Percentiles rank a stretch among this genome's conserved stretches.
These are phyloP conservation scores for Malus sieversii DNA, from an alignment of 306 rosid genomes.

Conservation along the genomic window DNA sequence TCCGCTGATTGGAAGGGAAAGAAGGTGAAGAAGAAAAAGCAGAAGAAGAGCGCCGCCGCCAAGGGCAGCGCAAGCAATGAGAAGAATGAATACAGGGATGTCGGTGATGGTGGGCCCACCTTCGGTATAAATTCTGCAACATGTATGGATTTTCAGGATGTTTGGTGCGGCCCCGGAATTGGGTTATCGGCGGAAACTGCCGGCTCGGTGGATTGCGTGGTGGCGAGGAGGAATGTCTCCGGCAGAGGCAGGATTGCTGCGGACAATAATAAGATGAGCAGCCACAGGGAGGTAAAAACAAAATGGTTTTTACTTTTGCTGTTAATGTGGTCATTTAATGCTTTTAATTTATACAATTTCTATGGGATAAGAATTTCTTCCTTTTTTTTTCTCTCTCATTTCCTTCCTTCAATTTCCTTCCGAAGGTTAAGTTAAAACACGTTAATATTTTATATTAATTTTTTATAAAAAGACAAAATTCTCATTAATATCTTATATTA, in stretches of 20 bases:
- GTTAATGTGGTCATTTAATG: background rate
- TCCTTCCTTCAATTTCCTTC: no score
- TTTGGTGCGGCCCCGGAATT: slow-evolving; percentile 96
- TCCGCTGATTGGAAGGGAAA: slow-evolving; percentile 80
- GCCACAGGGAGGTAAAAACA: slow-evolving; percentile 53
- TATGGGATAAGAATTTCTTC: background rate
- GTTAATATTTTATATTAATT: no score
- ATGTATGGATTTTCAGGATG: slow-evolving; percentile 75
- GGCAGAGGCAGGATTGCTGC: slow-evolving; percentile 72
- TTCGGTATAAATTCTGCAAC: slow-evolving; percentile 25
- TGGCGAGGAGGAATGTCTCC: slow-evolving; percentile 55
- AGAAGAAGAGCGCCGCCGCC: slow-evolving; percentile 24
- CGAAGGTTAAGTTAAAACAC: no score
- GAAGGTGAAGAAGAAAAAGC: slow-evolving; percentile 52
- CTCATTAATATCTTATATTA: no score
- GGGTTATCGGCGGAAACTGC: slow-evolving; percentile 67
- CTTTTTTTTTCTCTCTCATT: background rate
- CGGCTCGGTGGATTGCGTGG: slow-evolving; percentile 75
- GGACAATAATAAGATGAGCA: slow-evolving; percentile 31
- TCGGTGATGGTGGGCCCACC: slow-evolving; percentile 34
- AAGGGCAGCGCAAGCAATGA: slow-evolving; percentile 13
- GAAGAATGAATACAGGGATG: slow-evolving; percentile 15
- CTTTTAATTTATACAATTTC: background rate
- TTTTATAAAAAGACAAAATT: no score
- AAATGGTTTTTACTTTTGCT: background rate